Conservation (phyloP, 1,284 basidiomycete genomes). For the Ceratobasidium sp. region DNA sequence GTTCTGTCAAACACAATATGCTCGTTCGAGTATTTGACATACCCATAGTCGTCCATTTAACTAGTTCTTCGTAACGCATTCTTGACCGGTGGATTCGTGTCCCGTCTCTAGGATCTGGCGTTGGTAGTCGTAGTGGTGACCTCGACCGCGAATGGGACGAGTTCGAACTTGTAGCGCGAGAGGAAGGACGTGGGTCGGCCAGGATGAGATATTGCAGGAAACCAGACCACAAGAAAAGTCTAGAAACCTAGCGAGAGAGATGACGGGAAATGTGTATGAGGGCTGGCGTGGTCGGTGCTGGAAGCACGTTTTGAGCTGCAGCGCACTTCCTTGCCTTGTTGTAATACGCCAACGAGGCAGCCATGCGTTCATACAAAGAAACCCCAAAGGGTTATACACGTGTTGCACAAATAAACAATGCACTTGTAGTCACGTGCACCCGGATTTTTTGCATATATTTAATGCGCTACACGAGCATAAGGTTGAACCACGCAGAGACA, state of each 20-base stretch:
- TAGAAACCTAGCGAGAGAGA: conserved; percentile 12
- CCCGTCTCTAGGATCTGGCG: conserved; percentile 20
- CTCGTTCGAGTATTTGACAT: not conserved
- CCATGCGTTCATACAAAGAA: conserved; percentile 41
- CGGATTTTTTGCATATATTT: not conserved
- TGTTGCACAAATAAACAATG: conserved; percentile 32
- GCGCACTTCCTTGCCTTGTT: conserved; percentile 30
- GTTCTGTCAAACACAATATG: not conserved
- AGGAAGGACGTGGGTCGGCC: conserved; percentile 16
- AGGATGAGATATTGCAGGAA: conserved; percentile 39
- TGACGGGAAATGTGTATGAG: conserved; percentile 9
- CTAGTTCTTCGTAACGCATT: conserved; percentile 41
- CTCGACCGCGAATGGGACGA: conserved; percentile 8
- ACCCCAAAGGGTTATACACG: conserved; percentile 18
- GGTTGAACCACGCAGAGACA: too few species aligned
- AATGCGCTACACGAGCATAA: too few species aligned
- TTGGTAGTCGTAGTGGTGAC: conserved; percentile 27
- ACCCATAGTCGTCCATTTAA: conserved; percentile 39
- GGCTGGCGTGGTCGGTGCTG: conserved; percentile 30
- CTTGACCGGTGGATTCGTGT: not conserved
- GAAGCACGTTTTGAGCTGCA: conserved; percentile 20
- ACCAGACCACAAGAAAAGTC: conserved; percentile 33
- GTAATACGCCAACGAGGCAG: conserved; percentile 40
- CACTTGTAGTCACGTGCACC: not conserved
- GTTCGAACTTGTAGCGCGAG: conserved; percentile 34